Base-by-base conservation (phyloP, 1,139 yeast genomes). In the Candida sojae region DNA sequence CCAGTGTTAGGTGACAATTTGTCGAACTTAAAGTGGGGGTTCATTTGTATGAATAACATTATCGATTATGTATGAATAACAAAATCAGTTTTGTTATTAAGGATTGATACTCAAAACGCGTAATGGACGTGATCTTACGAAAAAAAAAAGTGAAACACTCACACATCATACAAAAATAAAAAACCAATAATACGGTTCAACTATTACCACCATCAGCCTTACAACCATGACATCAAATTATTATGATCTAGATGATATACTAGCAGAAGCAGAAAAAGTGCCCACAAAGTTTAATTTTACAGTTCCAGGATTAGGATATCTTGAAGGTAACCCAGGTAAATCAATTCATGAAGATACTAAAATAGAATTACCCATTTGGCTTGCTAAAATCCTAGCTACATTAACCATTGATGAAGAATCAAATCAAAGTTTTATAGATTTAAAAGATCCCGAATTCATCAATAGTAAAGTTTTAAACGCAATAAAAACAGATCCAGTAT, bases 231-330 rank as follows among this genome's bases (percentile, higher is more conserved):
- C 33, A 5, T 7, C 13, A 5, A 36, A 42, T 21, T 92, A 92
- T 71, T 91, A 88, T 70, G 92, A 88, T 61, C 73, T 92, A 5
- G 97, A 91, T 58, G 97, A 90, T 58, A 86, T 91, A n/a, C 75
- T 90, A 34, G 84, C 97, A 0, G 96, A 71, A 45, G 66, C 72
- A 1, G 77, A 86, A 70, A 85, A 84, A 60, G 71, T 91, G 5
- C 96, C 97, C 0, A 84, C 93, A 58, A 80, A 78, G 46, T 90
- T 91, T 71, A 86, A 87, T 58, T 78, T 84, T 46, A 79, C 86
- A 0, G 87, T 90, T 2, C 96, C 96, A 0, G 95, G 95, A 0
- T 70, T 92, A 25, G 97, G 97, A 3, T 90, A 86, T 60, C 73
- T 92, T n/a, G 92, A 88, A 58, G 95, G 93, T 5, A 84, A 86